Conservation (phyloP, 2,329 filamentous ascomycete species). For the Bertia moriformis region DNA sequence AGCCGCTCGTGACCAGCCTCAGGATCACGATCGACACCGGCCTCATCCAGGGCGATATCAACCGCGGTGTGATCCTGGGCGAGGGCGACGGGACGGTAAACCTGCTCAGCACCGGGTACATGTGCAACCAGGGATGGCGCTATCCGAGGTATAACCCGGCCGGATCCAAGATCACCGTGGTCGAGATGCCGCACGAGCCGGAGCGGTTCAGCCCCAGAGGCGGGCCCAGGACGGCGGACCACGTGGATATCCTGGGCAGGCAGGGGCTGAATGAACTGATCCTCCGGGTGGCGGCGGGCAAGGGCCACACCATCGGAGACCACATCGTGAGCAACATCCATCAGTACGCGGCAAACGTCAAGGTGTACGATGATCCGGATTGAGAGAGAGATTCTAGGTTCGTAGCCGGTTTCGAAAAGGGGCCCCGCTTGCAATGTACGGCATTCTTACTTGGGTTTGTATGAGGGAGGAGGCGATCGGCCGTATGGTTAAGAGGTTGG, state of each 20-base stretch:
- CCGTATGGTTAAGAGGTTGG: too few relatives aligned
- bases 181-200: conserved; percentile 93
- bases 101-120: conserved; percentile 80
- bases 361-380: conserved; percentile 73
- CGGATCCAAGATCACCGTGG: conserved; percentile 64
- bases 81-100: conserved; percentile 95
- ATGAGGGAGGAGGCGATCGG: too few relatives aligned
- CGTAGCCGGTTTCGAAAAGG: too few relatives aligned
- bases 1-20: conserved; percentile 45
- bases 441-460: too few relatives aligned
- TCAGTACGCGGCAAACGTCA: conserved; percentile 70
- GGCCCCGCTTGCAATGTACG: too few relatives aligned
- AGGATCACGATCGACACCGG: conserved; percentile 63
- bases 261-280: conserved; percentile 84
- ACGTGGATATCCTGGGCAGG: conserved; percentile 88
- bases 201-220: conserved; percentile 76
- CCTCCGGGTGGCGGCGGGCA: conserved; percentile 70
- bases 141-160: conserved; percentile 89
- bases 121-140: conserved; percentile 91
- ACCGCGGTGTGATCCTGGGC: conserved; percentile 87
- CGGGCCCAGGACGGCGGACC: conserved; percentile 63
- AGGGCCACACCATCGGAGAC: conserved; percentile 65
- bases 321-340: conserved; percentile 67
- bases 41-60: conserved; percentile 42
- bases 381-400: too few relatives aligned